Conservation (phyloP, 225 moss, liverwort and hornwort genomes). For the Climacium dendroides region DNA sequence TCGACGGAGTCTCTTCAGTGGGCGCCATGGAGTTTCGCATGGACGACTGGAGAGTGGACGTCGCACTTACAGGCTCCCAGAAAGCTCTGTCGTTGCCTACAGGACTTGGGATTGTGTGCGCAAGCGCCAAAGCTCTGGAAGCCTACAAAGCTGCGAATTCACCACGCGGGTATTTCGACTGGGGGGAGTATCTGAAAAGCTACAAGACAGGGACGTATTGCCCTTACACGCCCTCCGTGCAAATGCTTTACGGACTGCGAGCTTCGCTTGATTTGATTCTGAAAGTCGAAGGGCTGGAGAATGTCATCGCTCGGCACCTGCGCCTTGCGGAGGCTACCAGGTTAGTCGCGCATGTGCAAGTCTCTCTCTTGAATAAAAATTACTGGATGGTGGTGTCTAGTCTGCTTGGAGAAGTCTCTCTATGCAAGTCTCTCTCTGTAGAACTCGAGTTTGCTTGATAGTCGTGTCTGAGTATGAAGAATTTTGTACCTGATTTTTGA, state of each 20-base stretch:
- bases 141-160: constrained; percentile 49
- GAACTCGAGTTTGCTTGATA: not conserved
- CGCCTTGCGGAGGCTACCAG: constrained; percentile 75
- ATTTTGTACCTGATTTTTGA: not conserved
- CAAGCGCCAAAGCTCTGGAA: constrained; percentile 65
- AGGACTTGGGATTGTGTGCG: constrained; percentile 79
- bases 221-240: constrained; percentile 85
- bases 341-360: not conserved
- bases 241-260: constrained; percentile 72
- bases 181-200: constrained; percentile 62
- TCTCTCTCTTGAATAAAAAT: not conserved
- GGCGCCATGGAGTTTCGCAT: constrained; percentile 76
- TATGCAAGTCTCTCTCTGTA: not conserved
- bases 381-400: not conserved
- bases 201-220: constrained; percentile 54
- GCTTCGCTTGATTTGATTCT: constrained; percentile 74
- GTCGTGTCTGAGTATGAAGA: not conserved
- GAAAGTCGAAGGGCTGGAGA: constrained; percentile 74
- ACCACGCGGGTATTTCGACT: constrained; percentile 64
- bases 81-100: constrained; percentile 80
- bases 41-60: constrained; percentile 91
- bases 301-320: constrained; percentile 59
- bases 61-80: constrained; percentile 86
- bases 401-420: no score
- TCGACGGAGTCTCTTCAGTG: constrained; percentile 87